phyloP scores from a whole-genome alignment of 2,329 filamentous ascomycete species.

The Pseudohalonectria lignicola region DNA sequence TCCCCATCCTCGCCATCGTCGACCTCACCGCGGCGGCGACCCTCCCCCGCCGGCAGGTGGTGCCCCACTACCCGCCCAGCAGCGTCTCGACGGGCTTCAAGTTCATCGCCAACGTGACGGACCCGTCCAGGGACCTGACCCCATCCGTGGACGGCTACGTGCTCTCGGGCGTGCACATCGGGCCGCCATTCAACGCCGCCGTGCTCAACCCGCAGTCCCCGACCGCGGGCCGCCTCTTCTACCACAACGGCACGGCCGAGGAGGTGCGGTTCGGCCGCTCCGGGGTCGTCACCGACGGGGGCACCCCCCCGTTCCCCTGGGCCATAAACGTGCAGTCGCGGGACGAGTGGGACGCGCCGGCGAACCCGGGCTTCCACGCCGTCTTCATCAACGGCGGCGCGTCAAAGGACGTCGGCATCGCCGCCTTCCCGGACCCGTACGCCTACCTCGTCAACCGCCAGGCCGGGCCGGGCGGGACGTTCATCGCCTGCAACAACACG shows the following conservation, averaged over 20 bases:
- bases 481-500: conserved; percentile 28
- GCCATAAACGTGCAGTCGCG: conserved; percentile 20
- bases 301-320: conserved; percentile 24
- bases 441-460: conserved; percentile 16
- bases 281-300: conserved; percentile 27
- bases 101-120: conserved; percentile 24
- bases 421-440: conserved; percentile 22
- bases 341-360: conserved; percentile 5
- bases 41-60: background rate
- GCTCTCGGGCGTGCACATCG: conserved; percentile 29
- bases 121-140: conserved; percentile 24
- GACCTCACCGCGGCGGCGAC: conserved; percentile 1
- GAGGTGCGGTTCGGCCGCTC: conserved; percentile 18
- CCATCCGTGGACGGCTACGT: conserved; percentile 27
- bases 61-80: background rate
- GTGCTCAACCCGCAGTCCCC: conserved; percentile 17
- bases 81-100: conserved; percentile 3
- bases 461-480: conserved; percentile 16
- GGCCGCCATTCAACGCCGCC: conserved; percentile 27
- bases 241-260: conserved; percentile 34
- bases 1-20: conserved; percentile 1
- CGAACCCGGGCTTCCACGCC: conserved; percentile 14
- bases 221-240: conserved; percentile 24
- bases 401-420: conserved; percentile 20
- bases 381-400: conserved; percentile 23